phyloP scores from a whole-genome alignment of 768 basidiomycete genomes.

The Royoungia palumana region DNA sequence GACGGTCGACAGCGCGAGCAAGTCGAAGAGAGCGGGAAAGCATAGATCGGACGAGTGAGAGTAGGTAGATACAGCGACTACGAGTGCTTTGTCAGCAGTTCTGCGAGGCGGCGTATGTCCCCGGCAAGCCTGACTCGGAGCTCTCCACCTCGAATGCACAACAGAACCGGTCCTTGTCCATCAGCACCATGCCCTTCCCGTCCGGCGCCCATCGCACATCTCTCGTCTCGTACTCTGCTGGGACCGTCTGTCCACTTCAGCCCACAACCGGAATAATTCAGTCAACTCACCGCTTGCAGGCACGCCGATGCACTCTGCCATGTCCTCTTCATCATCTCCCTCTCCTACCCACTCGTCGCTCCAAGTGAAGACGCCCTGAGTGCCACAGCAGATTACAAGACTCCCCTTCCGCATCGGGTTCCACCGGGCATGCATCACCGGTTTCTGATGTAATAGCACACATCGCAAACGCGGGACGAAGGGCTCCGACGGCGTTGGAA shows the following conservation, averaged over 20 bases:
- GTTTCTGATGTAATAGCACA: constrained; percentile 61
- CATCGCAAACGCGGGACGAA: constrained; percentile 61
- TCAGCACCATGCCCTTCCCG: constrained; percentile 72
- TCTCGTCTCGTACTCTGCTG: constrained; percentile 68
- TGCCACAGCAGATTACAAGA: constrained; percentile 65
- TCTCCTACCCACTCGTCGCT: constrained; percentile 77
- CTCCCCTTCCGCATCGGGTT: constrained; percentile 79
- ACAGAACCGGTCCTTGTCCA: constrained; percentile 80
- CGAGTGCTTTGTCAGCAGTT: neutral
- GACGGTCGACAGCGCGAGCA: constrained; percentile 42
- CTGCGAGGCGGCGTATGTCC: constrained; percentile 1
- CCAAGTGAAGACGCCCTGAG: constrained; percentile 70
- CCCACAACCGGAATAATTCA: neutral
- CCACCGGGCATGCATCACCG: constrained; percentile 71
- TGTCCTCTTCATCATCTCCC: constrained; percentile 59
- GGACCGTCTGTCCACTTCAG: neutral
- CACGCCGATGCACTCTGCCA: constrained; percentile 88
- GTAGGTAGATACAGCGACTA: neutral
- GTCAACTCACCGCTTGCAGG: constrained; percentile 65
- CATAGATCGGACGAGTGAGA: constrained; percentile 37
- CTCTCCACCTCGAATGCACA: constrained; percentile 80
- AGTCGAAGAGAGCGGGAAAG: constrained; percentile 62
- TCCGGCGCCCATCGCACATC: constrained; percentile 83
- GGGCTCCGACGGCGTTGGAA: constrained; percentile 56
- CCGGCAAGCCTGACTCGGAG: neutral